phyloP scores from a whole-genome alignment of 768 basidiomycete species.

The Mycena crocata region DNA sequence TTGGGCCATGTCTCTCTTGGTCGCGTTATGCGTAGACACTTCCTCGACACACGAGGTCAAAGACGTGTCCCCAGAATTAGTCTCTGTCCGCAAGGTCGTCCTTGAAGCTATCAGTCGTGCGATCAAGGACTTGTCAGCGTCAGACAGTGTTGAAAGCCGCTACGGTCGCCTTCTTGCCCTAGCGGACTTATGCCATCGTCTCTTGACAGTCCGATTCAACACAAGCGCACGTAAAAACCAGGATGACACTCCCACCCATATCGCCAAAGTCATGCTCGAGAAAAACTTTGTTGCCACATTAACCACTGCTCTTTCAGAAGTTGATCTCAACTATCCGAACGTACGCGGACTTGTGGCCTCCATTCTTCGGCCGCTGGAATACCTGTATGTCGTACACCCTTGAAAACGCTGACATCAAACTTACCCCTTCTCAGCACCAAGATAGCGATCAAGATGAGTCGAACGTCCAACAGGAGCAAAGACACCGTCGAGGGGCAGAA shows the following conservation, averaged over 20 bases:
- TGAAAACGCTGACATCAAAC: not conserved
- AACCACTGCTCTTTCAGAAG: slow-evolving; percentile 88
- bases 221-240: slow-evolving; percentile 64
- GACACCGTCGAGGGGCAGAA: slow-evolving; percentile 62
- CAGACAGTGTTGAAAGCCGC: slow-evolving; percentile 74
- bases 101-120: slow-evolving; percentile 89
- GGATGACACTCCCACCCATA: slow-evolving; percentile 87
- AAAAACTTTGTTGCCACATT: slow-evolving; percentile 94
- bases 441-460: slow-evolving; percentile 98
- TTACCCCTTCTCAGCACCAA: slow-evolving; percentile 73
- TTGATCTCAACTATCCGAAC: slow-evolving; percentile 96
- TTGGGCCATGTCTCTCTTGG: slow-evolving; percentile 91
- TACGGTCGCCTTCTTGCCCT: slow-evolving; percentile 92
- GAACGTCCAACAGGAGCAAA: slow-evolving; percentile 74
- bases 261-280: slow-evolving; percentile 98
- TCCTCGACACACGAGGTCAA: slow-evolving; percentile 74
- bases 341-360: slow-evolving; percentile 88
- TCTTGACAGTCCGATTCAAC: slow-evolving; percentile 85
- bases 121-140: slow-evolving; percentile 79
- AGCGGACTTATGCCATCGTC: slow-evolving; percentile 86
- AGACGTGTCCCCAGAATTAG: slow-evolving; percentile 80
- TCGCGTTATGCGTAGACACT: slow-evolving; percentile 93
- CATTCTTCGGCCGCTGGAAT: slow-evolving; percentile 89
- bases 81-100: slow-evolving; percentile 93
- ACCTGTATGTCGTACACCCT: slow-evolving; percentile 69